Conservation (phyloP, 192 early-diverging fungal genomes). For the Phlyctochytrium arcticum region DNA sequence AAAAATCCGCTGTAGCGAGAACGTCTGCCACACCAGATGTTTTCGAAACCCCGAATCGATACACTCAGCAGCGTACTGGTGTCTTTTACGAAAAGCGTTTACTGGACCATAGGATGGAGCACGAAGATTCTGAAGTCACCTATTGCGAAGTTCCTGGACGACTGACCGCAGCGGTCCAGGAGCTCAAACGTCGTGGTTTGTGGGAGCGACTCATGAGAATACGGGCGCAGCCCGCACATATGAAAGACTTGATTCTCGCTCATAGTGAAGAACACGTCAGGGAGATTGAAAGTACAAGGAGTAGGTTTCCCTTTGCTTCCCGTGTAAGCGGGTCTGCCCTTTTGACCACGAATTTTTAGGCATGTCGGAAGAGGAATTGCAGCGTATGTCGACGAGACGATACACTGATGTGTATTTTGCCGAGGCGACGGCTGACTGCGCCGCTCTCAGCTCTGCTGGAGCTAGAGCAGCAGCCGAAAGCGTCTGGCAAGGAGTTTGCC, state of each 20-base stretch:
- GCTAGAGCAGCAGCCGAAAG: constrained; percentile 67
- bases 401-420: constrained; percentile 33
- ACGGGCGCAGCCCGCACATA: background rate
- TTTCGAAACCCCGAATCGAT: background rate
- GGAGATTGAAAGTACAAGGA: constrained; percentile 6
- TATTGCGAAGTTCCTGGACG: constrained; percentile 25
- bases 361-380: background rate
- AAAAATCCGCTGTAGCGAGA: no score
- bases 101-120: constrained; percentile 22
- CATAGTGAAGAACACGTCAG: constrained; percentile 7
- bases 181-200: constrained; percentile 3
- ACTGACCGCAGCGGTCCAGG: constrained; percentile 11
- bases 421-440: constrained; percentile 18
- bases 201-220: background rate
- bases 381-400: background rate
- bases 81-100: constrained; percentile 31
- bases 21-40: no score
- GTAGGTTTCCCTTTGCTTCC: background rate
- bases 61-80: constrained; percentile 5
- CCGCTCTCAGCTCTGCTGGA: constrained; percentile 71
- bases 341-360: constrained; percentile 2
- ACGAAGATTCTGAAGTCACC: background rate
- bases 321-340: background rate
- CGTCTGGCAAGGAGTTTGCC: constrained; percentile 58
- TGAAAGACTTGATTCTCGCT: constrained; percentile 3